A percentile compares a stretch with the other conserved stretches of the same genome.
phyloP scores from a whole-genome alignment of 2,329 filamentous ascomycete species.

The Pezicula neosporulosa region DNA sequence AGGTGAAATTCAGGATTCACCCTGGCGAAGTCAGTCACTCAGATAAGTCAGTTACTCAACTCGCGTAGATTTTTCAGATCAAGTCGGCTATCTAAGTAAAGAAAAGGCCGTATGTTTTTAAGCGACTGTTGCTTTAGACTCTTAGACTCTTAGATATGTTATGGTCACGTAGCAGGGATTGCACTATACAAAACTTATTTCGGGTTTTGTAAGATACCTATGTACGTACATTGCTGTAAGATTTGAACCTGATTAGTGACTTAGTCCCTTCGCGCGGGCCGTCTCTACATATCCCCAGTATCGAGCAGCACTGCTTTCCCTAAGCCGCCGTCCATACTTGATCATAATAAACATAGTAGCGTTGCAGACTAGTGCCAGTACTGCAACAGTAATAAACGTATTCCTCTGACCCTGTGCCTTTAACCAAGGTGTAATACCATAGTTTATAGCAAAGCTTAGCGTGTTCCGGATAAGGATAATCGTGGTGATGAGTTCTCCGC shows the following conservation, averaged over 20 bases:
- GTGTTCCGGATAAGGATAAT: constrained; percentile 45
- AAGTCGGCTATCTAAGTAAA: too few relatives aligned
- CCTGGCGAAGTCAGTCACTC: too few relatives aligned
- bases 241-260: constrained; percentile 8
- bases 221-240: too few relatives aligned
- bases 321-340: constrained; percentile 13
- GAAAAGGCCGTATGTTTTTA: too few relatives aligned
- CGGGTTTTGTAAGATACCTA: too few relatives aligned
- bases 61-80: too few relatives aligned
- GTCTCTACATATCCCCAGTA: constrained; percentile 17
- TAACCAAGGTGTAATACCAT: constrained; percentile 45
- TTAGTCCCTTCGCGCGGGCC: constrained; percentile 15
- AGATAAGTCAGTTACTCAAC: too few relatives aligned
- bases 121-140: too few relatives aligned
- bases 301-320: constrained; percentile 11
- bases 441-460: constrained; percentile 44
- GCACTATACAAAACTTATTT: too few relatives aligned
- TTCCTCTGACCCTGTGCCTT: constrained; percentile 34
- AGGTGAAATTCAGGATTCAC: too few relatives aligned
- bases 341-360: constrained; percentile 18
- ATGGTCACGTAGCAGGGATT: too few relatives aligned
- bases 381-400: constrained; percentile 38
- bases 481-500: constrained; percentile 43
- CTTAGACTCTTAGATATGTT: too few relatives aligned
- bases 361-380: constrained; percentile 17